These are phyloP conservation scores for Solanum commersonii DNA, from an alignment of 257 asterid genomes.

Conservation along the genomic window DNA sequence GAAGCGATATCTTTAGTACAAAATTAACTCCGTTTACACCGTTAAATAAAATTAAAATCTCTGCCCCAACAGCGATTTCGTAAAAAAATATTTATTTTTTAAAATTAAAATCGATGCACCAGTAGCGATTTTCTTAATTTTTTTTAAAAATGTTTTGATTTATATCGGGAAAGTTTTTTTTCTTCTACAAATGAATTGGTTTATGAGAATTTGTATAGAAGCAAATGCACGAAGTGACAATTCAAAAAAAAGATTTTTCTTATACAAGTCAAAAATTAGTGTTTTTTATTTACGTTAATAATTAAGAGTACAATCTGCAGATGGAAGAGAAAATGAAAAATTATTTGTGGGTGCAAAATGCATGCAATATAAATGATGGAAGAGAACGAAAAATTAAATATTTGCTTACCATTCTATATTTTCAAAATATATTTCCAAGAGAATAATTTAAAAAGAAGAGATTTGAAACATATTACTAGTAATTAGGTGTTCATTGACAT, in stretches of 20 bases:
- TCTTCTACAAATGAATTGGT: background rate
- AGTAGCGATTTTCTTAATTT: too few species aligned
- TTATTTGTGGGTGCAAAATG: background rate
- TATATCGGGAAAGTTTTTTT: background rate
- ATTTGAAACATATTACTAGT: background rate
- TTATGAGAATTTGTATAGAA: background rate
- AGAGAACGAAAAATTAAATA: background rate
- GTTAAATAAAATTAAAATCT: too few species aligned
- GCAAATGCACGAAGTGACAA: background rate
- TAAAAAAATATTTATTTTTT: too few species aligned
- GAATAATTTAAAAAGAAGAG: background rate
- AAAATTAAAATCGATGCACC: too few species aligned
- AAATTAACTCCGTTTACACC: too few species aligned
- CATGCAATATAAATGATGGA: background rate
- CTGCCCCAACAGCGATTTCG: too few species aligned
- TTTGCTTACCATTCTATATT: background rate
- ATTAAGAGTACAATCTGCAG: background rate
- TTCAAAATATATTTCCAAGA: background rate
- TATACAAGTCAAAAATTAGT: background rate
- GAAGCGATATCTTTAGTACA: too few species aligned
- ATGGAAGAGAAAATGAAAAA: background rate
- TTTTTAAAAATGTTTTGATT: too few species aligned
- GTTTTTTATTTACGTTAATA: background rate
- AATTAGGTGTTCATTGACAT: background rate
- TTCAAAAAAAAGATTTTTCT: too few species aligned